Base-by-base conservation (phyloP, 1,139 yeast genomes). In the Pichia sp. region DNA sequence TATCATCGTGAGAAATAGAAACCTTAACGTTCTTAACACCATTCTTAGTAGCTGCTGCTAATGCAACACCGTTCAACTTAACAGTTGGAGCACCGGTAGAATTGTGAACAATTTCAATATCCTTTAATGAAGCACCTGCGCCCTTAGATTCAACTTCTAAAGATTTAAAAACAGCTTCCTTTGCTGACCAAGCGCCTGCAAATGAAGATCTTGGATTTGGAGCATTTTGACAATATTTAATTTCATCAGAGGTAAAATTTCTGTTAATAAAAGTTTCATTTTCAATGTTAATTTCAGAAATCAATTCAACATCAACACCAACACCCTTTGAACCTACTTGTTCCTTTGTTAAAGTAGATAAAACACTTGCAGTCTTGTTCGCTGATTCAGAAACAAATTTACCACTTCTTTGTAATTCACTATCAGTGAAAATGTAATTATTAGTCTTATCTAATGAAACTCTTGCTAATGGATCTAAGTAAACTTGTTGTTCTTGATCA, bases 141-240 rank as follows among this genome's bases (percentile, higher is more conserved):
- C 99, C 99, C 63, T 80, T 76, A 34, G 95, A 81, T 59, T 78
- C 75, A 49, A 87, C 94, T 49, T 94, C 91, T 57, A 91, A 73
- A 18, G 96, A 86, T 72, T 91, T 91, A 79, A 91, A 91, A 32
- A 88, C 96, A 30, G 99, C 98, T 69, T 91, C 99, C 69, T 91
- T 91, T 41, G 98, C 98, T 33, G 96, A 86, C 99, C 99, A 91
- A 38, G 95, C 84, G 41, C 99, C 99, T 28, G 98, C 89, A 66
- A 75, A 91, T 7, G 96, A 87, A 18, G 97, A 88, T 61, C 79
- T 86, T 42, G 94, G 85, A 53, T 73, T 73, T 31, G 95, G 69
- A 32, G 96, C 78, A 38, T 69, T 59, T 45, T 66, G 61, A 64
- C 97, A 89, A 72, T 91, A 91, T 37, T 67, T 70, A 54, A 81